A percentile compares a stretch with the other conserved stretches of the same genome.
These are phyloP conservation scores for Marasmius fiardii DNA, from an alignment of 1,284 basidiomycete species.

Conservation along the genomic window DNA sequence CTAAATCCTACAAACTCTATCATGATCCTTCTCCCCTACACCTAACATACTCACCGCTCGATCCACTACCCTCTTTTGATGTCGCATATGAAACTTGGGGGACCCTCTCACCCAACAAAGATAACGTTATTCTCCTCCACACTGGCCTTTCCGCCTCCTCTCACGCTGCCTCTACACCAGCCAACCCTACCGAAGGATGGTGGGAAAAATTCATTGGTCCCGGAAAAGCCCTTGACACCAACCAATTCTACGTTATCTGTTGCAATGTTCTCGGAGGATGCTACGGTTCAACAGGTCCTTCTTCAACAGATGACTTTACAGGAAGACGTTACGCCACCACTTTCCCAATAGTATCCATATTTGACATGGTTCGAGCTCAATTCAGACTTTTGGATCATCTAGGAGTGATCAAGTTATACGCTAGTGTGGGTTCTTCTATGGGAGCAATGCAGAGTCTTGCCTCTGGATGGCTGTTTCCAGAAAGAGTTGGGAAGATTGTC, in stretches of 20 bases:
- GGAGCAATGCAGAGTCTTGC: conserved; percentile 98
- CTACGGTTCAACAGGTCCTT: conserved; percentile 95
- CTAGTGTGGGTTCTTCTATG: conserved; percentile 93
- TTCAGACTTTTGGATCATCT: conserved; percentile 85
- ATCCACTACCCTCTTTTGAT: conserved; percentile 71
- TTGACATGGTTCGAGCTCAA: conserved; percentile 97
- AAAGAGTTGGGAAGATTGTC: conserved; percentile 85
- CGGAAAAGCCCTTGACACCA: conserved; percentile 90
- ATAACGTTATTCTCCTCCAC: conserved; percentile 96
- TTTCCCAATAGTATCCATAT: conserved; percentile 91
- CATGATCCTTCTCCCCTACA: conserved; percentile 61
- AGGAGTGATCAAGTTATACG: conserved; percentile 84
- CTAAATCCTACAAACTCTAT: conserved; percentile 65
- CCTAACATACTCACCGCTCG: conserved; percentile 70
- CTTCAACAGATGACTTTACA: conserved; percentile 68
- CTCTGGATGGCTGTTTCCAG: conserved; percentile 90
- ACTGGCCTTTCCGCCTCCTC: conserved; percentile 95
- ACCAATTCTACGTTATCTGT: conserved; percentile 92
- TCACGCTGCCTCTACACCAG: conserved; percentile 84
- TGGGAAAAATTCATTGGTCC: conserved; percentile 99
- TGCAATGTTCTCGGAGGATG: conserved; percentile 98
- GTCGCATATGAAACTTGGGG: conserved; percentile 99
- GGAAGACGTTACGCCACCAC: conserved; percentile 82
- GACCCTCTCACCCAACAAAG: conserved; percentile 68
- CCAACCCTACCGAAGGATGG: conserved; percentile 89